phyloP scores from a whole-genome alignment of 2,329 filamentous ascomycete genomes.

The Rutstroemia sp. region DNA sequence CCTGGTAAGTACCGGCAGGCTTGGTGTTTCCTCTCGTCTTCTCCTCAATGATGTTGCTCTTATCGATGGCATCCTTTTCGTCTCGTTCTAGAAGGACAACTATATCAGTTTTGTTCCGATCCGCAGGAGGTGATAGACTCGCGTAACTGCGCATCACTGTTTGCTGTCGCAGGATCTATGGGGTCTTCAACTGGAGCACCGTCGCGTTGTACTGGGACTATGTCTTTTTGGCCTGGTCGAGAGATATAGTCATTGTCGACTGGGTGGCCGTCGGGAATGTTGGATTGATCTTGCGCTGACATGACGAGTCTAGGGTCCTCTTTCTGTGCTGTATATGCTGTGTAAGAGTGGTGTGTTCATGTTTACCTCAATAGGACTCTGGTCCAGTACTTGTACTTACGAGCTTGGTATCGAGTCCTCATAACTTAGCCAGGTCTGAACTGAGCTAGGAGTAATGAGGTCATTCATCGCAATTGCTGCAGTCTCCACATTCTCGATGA shows the following conservation, averaged over 20 bases:
- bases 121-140: not conserved
- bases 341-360: not conserved
- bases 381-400: too few relatives aligned
- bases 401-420: not conserved
- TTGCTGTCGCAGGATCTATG: not conserved
- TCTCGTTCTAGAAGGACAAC: not conserved
- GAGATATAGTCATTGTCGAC: slow-evolving; percentile 6
- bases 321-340: not conserved
- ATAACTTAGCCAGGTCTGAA: not conserved
- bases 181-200: slow-evolving; percentile 3
- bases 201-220: slow-evolving; percentile 3
- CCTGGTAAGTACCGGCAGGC: slow-evolving; percentile 15
- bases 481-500: too few relatives aligned
- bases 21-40: not conserved
- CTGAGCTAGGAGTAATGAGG: not conserved
- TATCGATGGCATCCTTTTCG: not conserved
- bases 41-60: not conserved
- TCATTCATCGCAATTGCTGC: not conserved
- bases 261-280: not conserved
- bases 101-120: not conserved
- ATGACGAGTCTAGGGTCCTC: not conserved
- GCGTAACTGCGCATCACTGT: not conserved
- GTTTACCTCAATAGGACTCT: too few relatives aligned
- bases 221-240: not conserved
- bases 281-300: not conserved